A percentile compares a stretch with the other conserved stretches of the same genome.
Conservation (phyloP, 2,329 filamentous ascomycete species). For the Trichoderma sp. region DNA sequence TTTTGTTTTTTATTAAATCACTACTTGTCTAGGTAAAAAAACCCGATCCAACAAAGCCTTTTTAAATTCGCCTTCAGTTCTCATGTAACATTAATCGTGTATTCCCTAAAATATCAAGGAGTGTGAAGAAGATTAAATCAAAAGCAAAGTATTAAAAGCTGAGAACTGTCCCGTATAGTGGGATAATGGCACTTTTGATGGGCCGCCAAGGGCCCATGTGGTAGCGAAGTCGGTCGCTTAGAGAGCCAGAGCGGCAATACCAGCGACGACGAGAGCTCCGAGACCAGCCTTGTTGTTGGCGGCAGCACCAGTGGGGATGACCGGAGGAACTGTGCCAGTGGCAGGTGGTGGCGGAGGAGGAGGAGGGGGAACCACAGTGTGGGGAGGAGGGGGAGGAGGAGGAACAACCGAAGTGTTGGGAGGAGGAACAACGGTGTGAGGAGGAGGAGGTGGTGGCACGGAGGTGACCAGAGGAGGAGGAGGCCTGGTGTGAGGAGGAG, state of each 20-base stretch:
- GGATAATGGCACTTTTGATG: not conserved
- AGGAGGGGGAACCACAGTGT: conserved; percentile 14
- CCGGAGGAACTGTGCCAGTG: conserved; percentile 21
- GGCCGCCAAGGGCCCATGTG: not conserved
- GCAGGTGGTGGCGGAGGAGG: conserved; percentile 20
- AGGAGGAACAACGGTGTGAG: conserved; percentile 17
- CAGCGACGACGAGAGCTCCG: conserved; percentile 40
- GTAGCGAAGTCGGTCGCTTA: conserved; percentile 25
- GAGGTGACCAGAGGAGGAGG: conserved; percentile 13
- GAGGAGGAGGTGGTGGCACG: conserved; percentile 16
- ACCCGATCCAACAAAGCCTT: not conserved
- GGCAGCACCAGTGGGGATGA: conserved; percentile 39
- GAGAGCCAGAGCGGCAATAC: conserved; percentile 39
- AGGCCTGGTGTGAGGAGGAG: not conserved
- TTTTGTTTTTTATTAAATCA: conserved; percentile 1
- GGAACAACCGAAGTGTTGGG: conserved; percentile 17
- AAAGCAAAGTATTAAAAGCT: not conserved
- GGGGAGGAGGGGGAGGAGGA: conserved; percentile 18
- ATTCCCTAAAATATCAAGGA: conserved; percentile 1
- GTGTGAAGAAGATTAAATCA: conserved; percentile 10
- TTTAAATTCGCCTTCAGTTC: conserved; percentile 10
- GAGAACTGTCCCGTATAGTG: conserved; percentile 9
- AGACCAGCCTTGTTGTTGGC: conserved; percentile 36
- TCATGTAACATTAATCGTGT: not conserved
- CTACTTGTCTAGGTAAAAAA: conserved; percentile 2